Percentiles rank a stretch among this genome's conserved stretches.
phyloP scores from a whole-genome alignment of 1,139 yeast species.

The Nakaseomyces uthaithaninus region DNA sequence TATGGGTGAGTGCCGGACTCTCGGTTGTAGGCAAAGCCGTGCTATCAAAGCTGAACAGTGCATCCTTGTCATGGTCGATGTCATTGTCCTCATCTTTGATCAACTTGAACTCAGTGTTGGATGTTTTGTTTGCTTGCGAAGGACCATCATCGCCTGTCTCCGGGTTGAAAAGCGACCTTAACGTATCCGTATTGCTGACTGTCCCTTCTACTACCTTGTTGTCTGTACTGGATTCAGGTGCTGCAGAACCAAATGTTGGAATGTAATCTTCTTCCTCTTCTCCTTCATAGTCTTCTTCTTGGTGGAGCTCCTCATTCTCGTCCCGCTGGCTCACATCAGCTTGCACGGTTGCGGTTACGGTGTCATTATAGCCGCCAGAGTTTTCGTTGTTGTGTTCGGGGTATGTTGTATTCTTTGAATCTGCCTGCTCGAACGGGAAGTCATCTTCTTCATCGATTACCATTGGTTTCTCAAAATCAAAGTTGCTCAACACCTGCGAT shows the following conservation, averaged over 20 bases:
- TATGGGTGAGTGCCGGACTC: constrained; percentile 8
- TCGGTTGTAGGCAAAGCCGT: constrained; percentile 14
- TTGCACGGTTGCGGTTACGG: constrained; percentile 32
- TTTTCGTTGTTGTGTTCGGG: background rate
- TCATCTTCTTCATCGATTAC: constrained; percentile 40
- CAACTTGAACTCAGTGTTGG: constrained; percentile 26
- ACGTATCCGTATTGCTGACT: constrained; percentile 45
- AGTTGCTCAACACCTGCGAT: constrained; percentile 43
- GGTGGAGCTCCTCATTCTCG: constrained; percentile 9
- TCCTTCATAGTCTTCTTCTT: constrained; percentile 14
- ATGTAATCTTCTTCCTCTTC: constrained; percentile 38
- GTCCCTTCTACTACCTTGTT: constrained; percentile 23
- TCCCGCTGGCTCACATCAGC: constrained; percentile 12
- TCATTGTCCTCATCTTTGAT: constrained; percentile 34
- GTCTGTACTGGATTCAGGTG: constrained; percentile 9
- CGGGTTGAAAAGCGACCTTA: constrained; percentile 59
- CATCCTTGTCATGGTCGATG: constrained; percentile 31
- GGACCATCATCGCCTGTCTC: constrained; percentile 24
- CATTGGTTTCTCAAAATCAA: constrained; percentile 57
- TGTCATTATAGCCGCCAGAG: constrained; percentile 35
- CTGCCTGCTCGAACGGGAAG: background rate
- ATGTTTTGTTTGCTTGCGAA: background rate
- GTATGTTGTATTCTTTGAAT: background rate
- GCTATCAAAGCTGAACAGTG: constrained; percentile 8
- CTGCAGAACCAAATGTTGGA: constrained; percentile 41